Evolutionary conservation across 192 early-diverging fungal genomes (phyloP), one percentile per base, ranked within the genome.

Genomic region (Mortierella alpina): DNA sequence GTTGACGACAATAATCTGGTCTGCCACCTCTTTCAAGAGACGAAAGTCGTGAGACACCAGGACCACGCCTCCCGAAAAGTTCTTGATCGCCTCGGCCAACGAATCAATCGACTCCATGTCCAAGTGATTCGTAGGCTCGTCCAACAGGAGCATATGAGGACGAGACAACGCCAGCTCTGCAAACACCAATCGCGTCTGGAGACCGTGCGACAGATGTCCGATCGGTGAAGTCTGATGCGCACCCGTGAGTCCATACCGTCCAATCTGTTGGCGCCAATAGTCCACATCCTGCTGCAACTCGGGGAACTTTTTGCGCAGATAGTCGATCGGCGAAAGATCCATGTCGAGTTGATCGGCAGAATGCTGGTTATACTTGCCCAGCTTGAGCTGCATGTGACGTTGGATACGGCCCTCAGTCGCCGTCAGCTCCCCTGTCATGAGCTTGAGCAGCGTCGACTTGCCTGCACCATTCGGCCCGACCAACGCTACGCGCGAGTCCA

Each of bases 31-130:
- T 55, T 89, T 91, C 75, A 99, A 97, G 60, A 99, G 87, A 67
- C 98, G 88, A 91, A 99, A 99, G 88, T 99, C 98, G 93, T 99
- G 98, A 68, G 94, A 96, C 41, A 99, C 98, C 47, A 99, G 85
- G n/a, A 99, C 97, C 58, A 98, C 95, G 71, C 98, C 98, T 48
- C 98, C 98, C 64, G 93, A 92, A 82, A 95, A 99, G 65, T 81
- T 82, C 82, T 97, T 96, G 89, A 99, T 98, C 44, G 98, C 98
- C 17, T 96, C 90, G n/a, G 98, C 98, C 66, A 99, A 85, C 23
- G 94, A 94, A 83, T 98, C 97, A 71, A 99, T 98, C 51, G 96
- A 90, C 72, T 93, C 93, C 71, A 93, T 93, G 74, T 95, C 92
- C 84, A 99, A 92, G 68, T 96, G 95, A 86, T 99, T 99, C 67